Percentiles rank a stretch among this genome's conserved stretches.
These are phyloP conservation scores for Skeletonema tropicum DNA, from an alignment of 108 stramenopile genomes.

Conservation along the genomic window DNA sequence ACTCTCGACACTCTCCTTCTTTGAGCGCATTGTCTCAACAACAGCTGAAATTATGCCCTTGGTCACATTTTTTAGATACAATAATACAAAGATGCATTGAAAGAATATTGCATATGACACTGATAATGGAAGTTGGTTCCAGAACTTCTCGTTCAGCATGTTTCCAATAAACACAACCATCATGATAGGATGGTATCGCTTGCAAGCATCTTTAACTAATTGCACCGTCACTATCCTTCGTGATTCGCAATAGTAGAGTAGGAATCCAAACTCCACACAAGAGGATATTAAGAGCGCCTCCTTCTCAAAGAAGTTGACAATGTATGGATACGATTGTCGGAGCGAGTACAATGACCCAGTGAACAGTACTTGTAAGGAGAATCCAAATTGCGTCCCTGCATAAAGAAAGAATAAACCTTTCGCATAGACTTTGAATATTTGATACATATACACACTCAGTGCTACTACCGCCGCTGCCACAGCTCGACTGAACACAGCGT, in stretches of 20 bases:
- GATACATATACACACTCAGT: not conserved
- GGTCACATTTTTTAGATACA: not conserved
- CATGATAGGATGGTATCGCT: slow-evolving; percentile 22
- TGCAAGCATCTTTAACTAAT: slow-evolving; percentile 23
- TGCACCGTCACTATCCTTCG: slow-evolving; percentile 29
- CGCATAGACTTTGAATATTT: not conserved
- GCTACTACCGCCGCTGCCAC: not conserved
- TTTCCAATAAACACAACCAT: not conserved
- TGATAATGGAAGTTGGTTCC: not conserved
- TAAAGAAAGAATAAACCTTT: not conserved
- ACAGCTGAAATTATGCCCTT: not conserved
- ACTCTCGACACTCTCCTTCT: not conserved
- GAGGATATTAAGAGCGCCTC: slow-evolving; percentile 25
- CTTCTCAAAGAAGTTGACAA: slow-evolving; percentile 14
- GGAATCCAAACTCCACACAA: slow-evolving; percentile 38
- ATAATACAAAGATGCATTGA: not conserved
- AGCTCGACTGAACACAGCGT: not conserved
- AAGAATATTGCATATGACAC: not conserved
- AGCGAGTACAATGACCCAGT: not conserved
- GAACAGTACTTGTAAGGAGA: not conserved
- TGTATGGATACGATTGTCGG: not conserved
- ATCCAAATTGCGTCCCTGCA: not conserved
- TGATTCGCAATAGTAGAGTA: slow-evolving; percentile 31
- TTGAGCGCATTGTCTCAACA: not conserved
- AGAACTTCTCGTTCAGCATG: not conserved